Conservation (phyloP, 2,329 filamentous ascomycete species). For the Beauveria asiatica region DNA sequence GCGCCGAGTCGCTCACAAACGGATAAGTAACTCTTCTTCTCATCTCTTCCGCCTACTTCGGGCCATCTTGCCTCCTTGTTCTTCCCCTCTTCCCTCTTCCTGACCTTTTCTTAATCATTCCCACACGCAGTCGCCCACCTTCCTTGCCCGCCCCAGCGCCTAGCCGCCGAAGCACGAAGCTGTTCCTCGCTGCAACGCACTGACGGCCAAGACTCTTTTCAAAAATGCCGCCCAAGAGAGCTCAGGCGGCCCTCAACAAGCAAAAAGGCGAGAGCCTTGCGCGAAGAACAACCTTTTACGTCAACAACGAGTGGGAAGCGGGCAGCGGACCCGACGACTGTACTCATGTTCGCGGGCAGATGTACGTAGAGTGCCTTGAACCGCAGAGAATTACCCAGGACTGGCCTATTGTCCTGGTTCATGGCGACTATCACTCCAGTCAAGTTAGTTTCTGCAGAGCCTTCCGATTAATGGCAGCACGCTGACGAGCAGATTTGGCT, state of each 20-base stretch:
- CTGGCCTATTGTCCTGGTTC: slow-evolving; percentile 25
- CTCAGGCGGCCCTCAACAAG: not conserved
- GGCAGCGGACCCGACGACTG: slow-evolving; percentile 11
- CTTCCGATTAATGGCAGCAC: not conserved
- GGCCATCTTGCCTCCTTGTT: not conserved
- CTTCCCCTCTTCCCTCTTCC: not conserved
- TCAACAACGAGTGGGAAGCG: slow-evolving; percentile 18
- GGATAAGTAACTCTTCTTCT: not conserved
- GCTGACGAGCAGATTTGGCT: slow-evolving; percentile 27
- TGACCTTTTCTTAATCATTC: not conserved
- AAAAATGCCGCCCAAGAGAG: not conserved
- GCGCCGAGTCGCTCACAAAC: not conserved
- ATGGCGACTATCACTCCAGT: slow-evolving; percentile 28
- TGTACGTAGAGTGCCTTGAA: slow-evolving; percentile 28
- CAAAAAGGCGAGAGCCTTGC: not conserved
- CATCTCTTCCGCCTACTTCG: not conserved
- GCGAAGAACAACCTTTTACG: slow-evolving; percentile 17
- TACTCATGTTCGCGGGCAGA: slow-evolving; percentile 19
- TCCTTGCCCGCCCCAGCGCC: not conserved
- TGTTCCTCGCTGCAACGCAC: not conserved
- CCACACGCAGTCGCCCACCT: not conserved
- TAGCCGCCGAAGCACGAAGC: not conserved
- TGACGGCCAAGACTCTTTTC: not conserved
- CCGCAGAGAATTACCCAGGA: slow-evolving; percentile 14
- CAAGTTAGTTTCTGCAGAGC: slow-evolving; percentile 17